Evolutionary conservation across 257 asterid species (phyloP).

Genomic region (Linderniella brevidens): DNA sequence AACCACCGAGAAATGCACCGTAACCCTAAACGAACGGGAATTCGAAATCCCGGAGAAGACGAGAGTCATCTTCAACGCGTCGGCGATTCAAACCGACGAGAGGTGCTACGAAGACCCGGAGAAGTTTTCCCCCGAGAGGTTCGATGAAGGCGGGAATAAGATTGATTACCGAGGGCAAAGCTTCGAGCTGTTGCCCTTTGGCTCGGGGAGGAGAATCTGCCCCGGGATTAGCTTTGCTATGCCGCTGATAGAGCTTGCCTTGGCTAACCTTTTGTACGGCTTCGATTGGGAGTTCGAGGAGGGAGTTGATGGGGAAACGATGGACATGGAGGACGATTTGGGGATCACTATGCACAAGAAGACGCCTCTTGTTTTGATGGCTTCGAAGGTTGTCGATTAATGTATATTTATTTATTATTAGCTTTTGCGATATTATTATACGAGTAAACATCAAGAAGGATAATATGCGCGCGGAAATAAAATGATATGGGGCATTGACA

Average conservation of each 20-base stretch:
- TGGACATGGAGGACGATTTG: constrained; percentile 33
- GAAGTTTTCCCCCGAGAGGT: constrained; percentile 27
- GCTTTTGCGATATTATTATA: too few relatives aligned
- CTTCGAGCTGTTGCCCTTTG: constrained; percentile 34
- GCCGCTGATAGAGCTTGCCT: constrained; percentile 23
- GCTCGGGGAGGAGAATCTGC: constrained; percentile 35
- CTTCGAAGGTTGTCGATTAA: too few relatives aligned
- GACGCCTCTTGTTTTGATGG: constrained; percentile 20
- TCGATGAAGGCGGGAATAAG: constrained; percentile 9
- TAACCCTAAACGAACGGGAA: constrained; percentile 2
- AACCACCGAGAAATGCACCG: constrained; percentile 12
- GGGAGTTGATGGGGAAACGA: constrained; percentile 11
- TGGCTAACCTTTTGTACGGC: constrained; percentile 24
- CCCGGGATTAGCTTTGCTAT: constrained; percentile 29
- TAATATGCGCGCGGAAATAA: too few relatives aligned
- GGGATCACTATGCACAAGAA: constrained; percentile 35
- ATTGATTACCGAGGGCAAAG: constrained; percentile 27
- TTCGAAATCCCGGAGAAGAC: constrained; percentile 23
- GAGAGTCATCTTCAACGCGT: constrained; percentile 18
- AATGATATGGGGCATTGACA: too few relatives aligned
- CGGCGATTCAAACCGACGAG: constrained; percentile 18
- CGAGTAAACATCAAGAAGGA: too few relatives aligned
- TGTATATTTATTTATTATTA: too few relatives aligned
- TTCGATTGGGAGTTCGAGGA: constrained; percentile 25
- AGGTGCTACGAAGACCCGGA: constrained; percentile 20